Percentiles rank a stretch among this genome's conserved stretches.
phyloP scores from a whole-genome alignment of 768 basidiomycete genomes.

The Calocera viscosa region DNA sequence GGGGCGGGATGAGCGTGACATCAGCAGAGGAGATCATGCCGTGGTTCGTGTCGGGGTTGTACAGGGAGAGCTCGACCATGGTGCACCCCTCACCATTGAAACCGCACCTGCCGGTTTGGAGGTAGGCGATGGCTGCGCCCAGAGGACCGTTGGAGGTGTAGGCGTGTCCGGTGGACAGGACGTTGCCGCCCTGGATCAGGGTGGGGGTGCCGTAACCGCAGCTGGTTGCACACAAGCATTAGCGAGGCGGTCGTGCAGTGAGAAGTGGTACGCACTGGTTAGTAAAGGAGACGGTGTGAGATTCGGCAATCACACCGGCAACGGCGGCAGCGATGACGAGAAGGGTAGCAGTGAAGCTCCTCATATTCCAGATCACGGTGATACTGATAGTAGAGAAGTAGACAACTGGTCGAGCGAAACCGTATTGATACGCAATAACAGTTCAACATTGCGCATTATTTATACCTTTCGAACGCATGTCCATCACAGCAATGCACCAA shows the following conservation, averaged over 20 bases:
- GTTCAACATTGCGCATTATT: neutral
- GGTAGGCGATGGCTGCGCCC: constrained; percentile 35
- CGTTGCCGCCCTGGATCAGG: constrained; percentile 31
- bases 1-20: constrained; percentile 39
- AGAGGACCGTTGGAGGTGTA: constrained; percentile 30
- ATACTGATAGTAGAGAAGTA: neutral
- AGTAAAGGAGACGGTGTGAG: constrained; percentile 36
- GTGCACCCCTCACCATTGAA: constrained; percentile 39
- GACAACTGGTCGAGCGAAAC: neutral
- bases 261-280: constrained; percentile 31
- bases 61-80: constrained; percentile 37
- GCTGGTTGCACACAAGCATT: constrained; percentile 9
- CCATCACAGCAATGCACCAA: too few relatives aligned
- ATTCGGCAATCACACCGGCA: constrained; percentile 29
- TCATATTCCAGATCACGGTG: neutral
- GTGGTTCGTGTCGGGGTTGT: constrained; percentile 29
- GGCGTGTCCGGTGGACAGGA: constrained; percentile 29
- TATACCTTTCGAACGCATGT: neutral
- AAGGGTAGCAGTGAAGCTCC: neutral
- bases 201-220: constrained; percentile 24
- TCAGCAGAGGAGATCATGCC: constrained; percentile 40
- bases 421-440: neutral
- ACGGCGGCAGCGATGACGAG: neutral
- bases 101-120: constrained; percentile 30
- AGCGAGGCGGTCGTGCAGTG: neutral